Base-by-base conservation (phyloP, 2,329 filamentous ascomycete genomes). In the Fusarium sp. region DNA sequence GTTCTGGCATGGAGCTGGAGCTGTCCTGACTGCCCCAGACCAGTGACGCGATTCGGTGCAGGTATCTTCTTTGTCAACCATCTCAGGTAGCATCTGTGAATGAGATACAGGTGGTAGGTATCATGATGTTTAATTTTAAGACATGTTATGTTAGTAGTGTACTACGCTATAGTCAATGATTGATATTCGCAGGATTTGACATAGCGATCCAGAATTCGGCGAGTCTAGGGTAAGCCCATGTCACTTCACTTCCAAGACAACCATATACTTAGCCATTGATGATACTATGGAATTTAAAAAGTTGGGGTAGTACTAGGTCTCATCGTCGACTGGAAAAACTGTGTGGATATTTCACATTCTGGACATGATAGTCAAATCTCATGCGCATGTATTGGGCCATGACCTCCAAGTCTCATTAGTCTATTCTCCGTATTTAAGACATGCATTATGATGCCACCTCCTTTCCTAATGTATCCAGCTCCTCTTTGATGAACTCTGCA, bases 401-500 rank as follows among this genome's bases (percentile, higher is more conserved):
- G 16, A 16, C 27, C 27, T 24, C 29, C 14, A 41, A 37, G 55
- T 61, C 51, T 48, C 51, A 73, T 77, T 71, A 74, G 49, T 71
- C 65, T 73, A 65, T 70, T 74, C 45, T 46, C 62, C 54, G 54
- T 56, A 45, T 37, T 37, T 32, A 14, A 24, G 34, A 20, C 29
- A 27, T 40, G 44, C 57, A 75, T 76, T 51, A 81, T 53, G 78
- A 78, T 27, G 79, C 73, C 32, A 87, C 83, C 77, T 92, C 90
- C 60, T 81, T 81, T 11, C 90, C 90, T 62, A 92, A 77, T 72
- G 84, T 86, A 77, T 90, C 87, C 71, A 92, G 77, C 79, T 92
- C 90, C 57, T 88, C 84, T 67, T 81, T 82, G 61, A 92, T 87
- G 74, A 94, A 90, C 75, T 91, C 88, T 44, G 85, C 84, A 3